Evolutionary conservation across 106 monocot species (phyloP).

Genomic region (Xerophyta viscosa): DNA sequence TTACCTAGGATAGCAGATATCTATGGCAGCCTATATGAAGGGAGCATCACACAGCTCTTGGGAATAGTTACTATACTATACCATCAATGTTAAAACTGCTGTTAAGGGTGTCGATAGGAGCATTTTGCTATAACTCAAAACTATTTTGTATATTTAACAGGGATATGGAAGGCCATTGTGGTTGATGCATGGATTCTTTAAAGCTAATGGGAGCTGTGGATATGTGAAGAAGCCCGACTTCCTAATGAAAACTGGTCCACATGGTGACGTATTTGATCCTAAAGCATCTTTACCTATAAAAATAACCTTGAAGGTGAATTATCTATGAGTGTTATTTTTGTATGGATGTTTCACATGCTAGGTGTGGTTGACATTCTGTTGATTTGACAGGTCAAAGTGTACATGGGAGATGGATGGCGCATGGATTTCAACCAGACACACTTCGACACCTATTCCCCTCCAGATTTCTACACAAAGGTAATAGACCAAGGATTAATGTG

Average conservation of each 20-base stretch:
- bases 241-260: slow-evolving; percentile 32
- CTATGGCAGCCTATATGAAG: no score
- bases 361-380: neutral
- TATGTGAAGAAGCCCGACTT: slow-evolving; percentile 80
- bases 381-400: slow-evolving; percentile 44
- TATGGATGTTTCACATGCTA: neutral
- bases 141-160: no score
- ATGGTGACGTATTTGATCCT: slow-evolving; percentile 62
- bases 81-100: no score
- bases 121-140: no score
- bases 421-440: slow-evolving; percentile 48
- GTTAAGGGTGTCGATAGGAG: no score
- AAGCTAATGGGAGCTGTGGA: slow-evolving; percentile 78
- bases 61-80: no score
- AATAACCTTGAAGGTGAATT: slow-evolving; percentile 47
- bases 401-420: slow-evolving; percentile 64
- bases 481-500: neutral
- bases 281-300: slow-evolving; percentile 34
- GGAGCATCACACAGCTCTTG: no score
- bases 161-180: slow-evolving; percentile 68
- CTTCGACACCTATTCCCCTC: slow-evolving; percentile 57
- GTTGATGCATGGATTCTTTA: slow-evolving; percentile 82
- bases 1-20: no score
- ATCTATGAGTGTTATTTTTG: neutral
- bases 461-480: slow-evolving; percentile 60